Evolutionary conservation across 2,329 filamentous ascomycete species (phyloP).

Genomic region (Trichoderma guizhouense): DNA sequence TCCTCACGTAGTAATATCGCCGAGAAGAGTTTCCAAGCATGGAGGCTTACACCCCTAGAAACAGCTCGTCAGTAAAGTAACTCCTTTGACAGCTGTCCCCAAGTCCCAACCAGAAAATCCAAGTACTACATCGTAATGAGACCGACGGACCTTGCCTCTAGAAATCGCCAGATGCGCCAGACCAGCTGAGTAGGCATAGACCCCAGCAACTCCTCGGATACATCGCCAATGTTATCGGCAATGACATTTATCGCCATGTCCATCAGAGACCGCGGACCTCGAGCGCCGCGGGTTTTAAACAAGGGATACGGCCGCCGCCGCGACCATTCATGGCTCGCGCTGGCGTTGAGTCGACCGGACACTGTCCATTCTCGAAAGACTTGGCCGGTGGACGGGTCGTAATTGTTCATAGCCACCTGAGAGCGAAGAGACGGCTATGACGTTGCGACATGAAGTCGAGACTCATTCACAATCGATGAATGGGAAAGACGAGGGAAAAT

Average conservation of each 20-base stretch:
- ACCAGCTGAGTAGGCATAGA: slow-evolving; percentile 34
- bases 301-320: slow-evolving; percentile 30
- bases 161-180: slow-evolving; percentile 39
- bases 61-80: slow-evolving; percentile 3
- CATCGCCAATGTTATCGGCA: slow-evolving; percentile 36
- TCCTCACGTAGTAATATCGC: slow-evolving; percentile 32
- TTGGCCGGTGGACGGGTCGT: slow-evolving; percentile 34
- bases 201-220: slow-evolving; percentile 34
- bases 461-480: not conserved
- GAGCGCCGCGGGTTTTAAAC: slow-evolving; percentile 27
- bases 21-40: slow-evolving; percentile 41
- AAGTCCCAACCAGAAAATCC: not conserved
- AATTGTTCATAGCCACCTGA: slow-evolving; percentile 34
- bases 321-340: slow-evolving; percentile 35
- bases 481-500: not conserved
- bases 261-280: slow-evolving; percentile 37
- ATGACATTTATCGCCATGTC: slow-evolving; percentile 40
- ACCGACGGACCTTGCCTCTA: slow-evolving; percentile 37
- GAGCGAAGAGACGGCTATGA: not conserved
- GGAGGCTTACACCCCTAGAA: slow-evolving; percentile 36
- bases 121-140: not conserved
- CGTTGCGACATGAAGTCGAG: not conserved
- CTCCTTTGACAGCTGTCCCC: not conserved
- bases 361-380: slow-evolving; percentile 39
- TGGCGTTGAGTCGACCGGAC: slow-evolving; percentile 26